phyloP scores from a whole-genome alignment of 352 stramenopile genomes.

The Pythium rishiriense region DNA sequence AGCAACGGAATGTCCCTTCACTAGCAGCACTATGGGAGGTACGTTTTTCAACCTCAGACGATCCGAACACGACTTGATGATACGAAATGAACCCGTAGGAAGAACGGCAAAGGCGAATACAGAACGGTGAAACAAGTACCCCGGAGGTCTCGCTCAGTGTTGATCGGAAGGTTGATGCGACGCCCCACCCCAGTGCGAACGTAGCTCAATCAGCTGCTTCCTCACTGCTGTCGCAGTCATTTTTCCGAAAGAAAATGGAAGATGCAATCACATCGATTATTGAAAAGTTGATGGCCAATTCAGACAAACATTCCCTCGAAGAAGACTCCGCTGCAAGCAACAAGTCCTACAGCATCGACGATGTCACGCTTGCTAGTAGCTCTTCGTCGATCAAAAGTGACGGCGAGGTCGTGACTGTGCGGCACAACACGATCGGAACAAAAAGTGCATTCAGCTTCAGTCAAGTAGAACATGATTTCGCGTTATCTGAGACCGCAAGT shows the following conservation, averaged over 20 bases:
- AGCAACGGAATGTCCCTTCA: conserved; percentile 72
- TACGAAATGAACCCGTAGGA: conserved; percentile 38
- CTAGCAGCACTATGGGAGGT: conserved; percentile 85
- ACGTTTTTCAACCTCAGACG: too few relatives aligned
- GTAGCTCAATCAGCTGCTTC: conserved; percentile 34
- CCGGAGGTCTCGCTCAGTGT: conserved; percentile 57
- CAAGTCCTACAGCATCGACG: conserved; percentile 5
- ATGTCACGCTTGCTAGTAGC: neutral
- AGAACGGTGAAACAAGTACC: conserved; percentile 51
- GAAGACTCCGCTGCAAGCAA: neutral
- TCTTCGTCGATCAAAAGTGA: conserved; percentile 3
- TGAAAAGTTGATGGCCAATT: conserved; percentile 35
- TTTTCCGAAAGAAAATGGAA: conserved; percentile 81
- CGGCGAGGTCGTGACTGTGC: conserved; percentile 9
- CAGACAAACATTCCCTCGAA: neutral
- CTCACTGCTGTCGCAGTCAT: conserved; percentile 76
- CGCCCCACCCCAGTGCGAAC: conserved; percentile 16
- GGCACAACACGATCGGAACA: conserved; percentile 26
- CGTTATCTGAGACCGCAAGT: neutral
- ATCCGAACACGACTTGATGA: too few relatives aligned
- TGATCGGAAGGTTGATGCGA: conserved; percentile 35
- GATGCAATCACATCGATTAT: conserved; percentile 62
- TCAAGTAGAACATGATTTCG: conserved; percentile 19
- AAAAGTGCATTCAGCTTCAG: conserved; percentile 34
- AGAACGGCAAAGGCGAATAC: conserved; percentile 53